These are phyloP conservation scores for Pyropia yezoensis DNA, from an alignment of 23 red algal species.

Conservation along the genomic window DNA sequence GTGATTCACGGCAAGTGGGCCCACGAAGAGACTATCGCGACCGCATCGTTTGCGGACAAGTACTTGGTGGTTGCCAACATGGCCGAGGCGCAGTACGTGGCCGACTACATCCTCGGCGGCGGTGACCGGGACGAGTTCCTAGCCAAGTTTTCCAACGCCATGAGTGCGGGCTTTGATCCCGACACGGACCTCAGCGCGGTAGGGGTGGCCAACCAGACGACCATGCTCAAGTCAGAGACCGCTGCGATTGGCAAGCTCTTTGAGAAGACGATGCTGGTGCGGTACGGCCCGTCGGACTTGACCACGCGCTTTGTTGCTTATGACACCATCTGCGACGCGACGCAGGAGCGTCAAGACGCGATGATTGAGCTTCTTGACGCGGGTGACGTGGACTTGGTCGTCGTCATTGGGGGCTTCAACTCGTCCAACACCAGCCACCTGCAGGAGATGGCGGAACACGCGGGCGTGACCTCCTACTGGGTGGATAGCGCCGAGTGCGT, in stretches of 20 bases:
- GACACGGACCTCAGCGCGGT: slow-evolving; percentile 79
- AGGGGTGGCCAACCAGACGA: slow-evolving; percentile 97
- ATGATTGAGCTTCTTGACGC: slow-evolving; percentile 80
- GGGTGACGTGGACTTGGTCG: slow-evolving; percentile 59
- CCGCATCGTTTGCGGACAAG: slow-evolving; percentile 90
- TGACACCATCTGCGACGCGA: slow-evolving; percentile 98
- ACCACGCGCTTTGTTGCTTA: slow-evolving; percentile 80
- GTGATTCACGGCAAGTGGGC: slow-evolving; percentile 99
- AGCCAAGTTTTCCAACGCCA: slow-evolving; percentile 83
- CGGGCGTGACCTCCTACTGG: slow-evolving; percentile 67
- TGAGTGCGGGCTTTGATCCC: slow-evolving; percentile 86
- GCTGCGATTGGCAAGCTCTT: slow-evolving; percentile 90
- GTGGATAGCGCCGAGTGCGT: slow-evolving; percentile 76
- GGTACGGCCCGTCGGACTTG: slow-evolving; percentile 73
- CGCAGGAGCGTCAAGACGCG: slow-evolving; percentile 98
- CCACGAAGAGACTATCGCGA: slow-evolving; percentile 96
- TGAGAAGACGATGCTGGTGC: slow-evolving; percentile 88
- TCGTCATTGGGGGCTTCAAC: slow-evolving; percentile 97
- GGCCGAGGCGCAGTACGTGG: slow-evolving; percentile 82
- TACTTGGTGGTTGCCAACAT: slow-evolving; percentile 89
- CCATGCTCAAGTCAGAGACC: slow-evolving; percentile 97
- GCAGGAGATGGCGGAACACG: slow-evolving; percentile 91
- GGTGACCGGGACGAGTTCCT: slow-evolving; percentile 80
- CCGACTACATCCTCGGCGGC: slow-evolving; percentile 84
- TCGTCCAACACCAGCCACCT: slow-evolving; percentile 92